Evolutionary conservation across 1,284 basidiomycete genomes (phyloP).

Genomic region (Ceratobasidium sp.): DNA sequence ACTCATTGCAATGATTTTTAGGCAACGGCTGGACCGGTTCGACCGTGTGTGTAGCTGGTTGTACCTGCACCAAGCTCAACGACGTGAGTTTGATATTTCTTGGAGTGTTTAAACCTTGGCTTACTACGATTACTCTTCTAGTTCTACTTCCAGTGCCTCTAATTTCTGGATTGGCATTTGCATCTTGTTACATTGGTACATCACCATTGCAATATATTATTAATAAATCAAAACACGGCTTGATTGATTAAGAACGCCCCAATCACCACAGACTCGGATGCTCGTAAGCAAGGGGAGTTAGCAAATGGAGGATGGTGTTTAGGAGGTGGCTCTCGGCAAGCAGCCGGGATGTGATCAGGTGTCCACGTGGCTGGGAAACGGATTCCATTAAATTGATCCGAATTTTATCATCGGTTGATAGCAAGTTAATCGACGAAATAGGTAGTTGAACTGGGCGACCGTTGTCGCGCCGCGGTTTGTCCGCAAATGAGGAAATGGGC

Average conservation of each 20-base stretch:
- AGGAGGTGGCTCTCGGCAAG: no score
- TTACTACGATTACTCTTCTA: neutral
- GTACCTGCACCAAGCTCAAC: slow-evolving; percentile 40
- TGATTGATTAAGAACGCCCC: neutral
- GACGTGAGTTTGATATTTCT: slow-evolving; percentile 15
- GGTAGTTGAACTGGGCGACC: slow-evolving; percentile 1
- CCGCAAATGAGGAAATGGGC: slow-evolving; percentile 15
- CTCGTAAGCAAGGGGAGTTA: no score
- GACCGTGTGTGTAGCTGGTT: slow-evolving; percentile 37
- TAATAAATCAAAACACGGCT: neutral
- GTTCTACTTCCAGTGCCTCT: slow-evolving; percentile 28
- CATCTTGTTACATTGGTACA: neutral
- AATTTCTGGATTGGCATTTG: neutral
- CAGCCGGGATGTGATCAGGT: no score
- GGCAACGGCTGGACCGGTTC: slow-evolving; percentile 41
- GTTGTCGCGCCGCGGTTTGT: slow-evolving; percentile 36
- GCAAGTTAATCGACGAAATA: slow-evolving; percentile 11
- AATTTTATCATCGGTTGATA: slow-evolving; percentile 1
- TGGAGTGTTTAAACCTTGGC: neutral
- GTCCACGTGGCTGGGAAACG: no score
- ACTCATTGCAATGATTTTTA: neutral
- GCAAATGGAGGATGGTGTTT: no score
- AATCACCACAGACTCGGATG: no score
- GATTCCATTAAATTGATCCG: no score
- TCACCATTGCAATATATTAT: neutral